These are phyloP conservation scores for Solanum gandarillasii DNA, from an alignment of 257 asterid genomes.

Conservation along the genomic window DNA sequence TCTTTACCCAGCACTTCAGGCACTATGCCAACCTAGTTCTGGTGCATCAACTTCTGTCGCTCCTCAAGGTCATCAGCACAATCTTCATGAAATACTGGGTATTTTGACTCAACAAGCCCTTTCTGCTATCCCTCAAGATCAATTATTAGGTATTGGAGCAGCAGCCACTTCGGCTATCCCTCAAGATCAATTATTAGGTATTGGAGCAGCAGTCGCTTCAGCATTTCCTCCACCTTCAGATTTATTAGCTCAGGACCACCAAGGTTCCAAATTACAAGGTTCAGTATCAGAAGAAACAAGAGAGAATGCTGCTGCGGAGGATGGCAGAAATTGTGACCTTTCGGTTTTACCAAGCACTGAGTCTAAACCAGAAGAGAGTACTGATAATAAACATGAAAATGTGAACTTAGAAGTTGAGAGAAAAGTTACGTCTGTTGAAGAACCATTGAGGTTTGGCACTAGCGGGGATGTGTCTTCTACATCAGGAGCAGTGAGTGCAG, in stretches of 20 bases:
- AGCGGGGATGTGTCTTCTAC: neutral
- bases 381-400: neutral
- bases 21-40: slow-evolving; percentile 12
- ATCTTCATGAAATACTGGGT: slow-evolving; percentile 8
- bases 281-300: neutral
- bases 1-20: slow-evolving; percentile 21
- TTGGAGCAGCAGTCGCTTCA: neutral
- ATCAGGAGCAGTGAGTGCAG: neutral
- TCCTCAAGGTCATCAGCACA: slow-evolving; percentile 22
- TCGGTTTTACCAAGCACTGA: neutral
- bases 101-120: slow-evolving; percentile 10
- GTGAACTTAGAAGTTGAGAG: neutral
- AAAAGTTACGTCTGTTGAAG: neutral
- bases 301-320: neutral
- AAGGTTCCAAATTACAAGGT: neutral
- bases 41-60: slow-evolving; percentile 18
- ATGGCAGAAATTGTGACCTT: neutral
- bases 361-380: neutral
- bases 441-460: neutral
- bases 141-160: neutral
- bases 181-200: slow-evolving; percentile 8
- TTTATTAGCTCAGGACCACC: slow-evolving; percentile 4
- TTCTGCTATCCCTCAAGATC: slow-evolving; percentile 9
- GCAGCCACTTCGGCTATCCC: neutral
- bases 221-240: neutral